Evolutionary conservation across 148 eudicot genomes (phyloP).

Genomic region (Vaccinium corymbosum): DNA sequence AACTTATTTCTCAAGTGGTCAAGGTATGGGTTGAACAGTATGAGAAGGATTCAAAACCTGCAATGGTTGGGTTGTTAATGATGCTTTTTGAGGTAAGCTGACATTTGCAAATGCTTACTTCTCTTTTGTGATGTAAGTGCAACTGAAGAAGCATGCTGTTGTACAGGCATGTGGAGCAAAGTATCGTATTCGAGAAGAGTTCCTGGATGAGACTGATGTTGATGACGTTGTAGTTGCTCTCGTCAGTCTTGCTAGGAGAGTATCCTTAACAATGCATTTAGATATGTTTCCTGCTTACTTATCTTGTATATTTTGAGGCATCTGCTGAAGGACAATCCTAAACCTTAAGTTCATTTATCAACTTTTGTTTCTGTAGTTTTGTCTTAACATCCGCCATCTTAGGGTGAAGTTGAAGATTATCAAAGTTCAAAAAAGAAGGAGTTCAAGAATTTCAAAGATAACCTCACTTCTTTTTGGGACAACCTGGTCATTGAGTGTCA

Average conservation of each 20-base stretch:
- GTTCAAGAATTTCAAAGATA: conserved; percentile 83
- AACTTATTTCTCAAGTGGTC: conserved; percentile 60
- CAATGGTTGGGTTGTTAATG: conserved; percentile 66
- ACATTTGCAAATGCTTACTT: conserved; percentile 4
- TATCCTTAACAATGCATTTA: conserved; percentile 33
- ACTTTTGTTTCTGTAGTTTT: conserved; percentile 12
- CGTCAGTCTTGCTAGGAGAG: conserved; percentile 76
- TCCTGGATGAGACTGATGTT: conserved; percentile 75
- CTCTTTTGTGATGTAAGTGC: not conserved
- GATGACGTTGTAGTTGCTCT: conserved; percentile 89
- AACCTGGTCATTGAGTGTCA: conserved; percentile 78
- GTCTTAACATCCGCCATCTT: conserved; percentile 32
- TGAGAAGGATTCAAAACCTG: conserved; percentile 73
- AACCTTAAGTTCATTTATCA: conserved; percentile 1
- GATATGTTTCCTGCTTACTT: not conserved
- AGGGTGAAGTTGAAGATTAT: conserved; percentile 95
- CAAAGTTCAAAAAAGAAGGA: conserved; percentile 83
- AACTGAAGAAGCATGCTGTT: conserved; percentile 23
- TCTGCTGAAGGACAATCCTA: not conserved
- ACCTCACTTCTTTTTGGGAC: conserved; percentile 82
- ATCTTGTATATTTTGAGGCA: conserved; percentile 10
- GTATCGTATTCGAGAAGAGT: conserved; percentile 55
- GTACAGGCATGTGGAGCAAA: conserved; percentile 90
- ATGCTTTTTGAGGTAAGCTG: conserved; percentile 83
- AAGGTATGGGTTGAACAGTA: conserved; percentile 83